Evolutionary conservation across 2,329 filamentous ascomycete genomes (phyloP).

Genomic region (Septoria petroselini): DNA sequence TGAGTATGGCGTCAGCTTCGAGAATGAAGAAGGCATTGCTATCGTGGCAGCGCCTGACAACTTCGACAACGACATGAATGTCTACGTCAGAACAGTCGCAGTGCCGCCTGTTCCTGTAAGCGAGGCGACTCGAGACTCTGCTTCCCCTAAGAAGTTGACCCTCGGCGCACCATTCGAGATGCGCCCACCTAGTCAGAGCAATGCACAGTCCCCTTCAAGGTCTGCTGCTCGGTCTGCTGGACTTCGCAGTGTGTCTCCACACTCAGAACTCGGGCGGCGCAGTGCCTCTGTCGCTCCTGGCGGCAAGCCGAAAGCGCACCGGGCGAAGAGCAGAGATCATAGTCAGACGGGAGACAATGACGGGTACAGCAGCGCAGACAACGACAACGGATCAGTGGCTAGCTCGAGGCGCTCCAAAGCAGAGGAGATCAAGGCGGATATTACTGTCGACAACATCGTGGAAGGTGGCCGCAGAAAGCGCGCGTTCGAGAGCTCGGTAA

Average conservation of each 20-base stretch:
- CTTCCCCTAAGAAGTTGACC: constrained; percentile 54
- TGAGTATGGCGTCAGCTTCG: constrained; percentile 86
- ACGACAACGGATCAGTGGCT: constrained; percentile 68
- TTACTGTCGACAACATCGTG: constrained; percentile 96
- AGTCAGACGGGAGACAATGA: constrained; percentile 56
- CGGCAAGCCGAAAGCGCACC: constrained; percentile 55
- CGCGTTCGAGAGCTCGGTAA: constrained; percentile 93
- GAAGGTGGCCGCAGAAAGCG: constrained; percentile 93
- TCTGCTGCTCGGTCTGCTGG: constrained; percentile 68
- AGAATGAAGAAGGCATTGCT: constrained; percentile 82
- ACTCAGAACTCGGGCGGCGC: constrained; percentile 65
- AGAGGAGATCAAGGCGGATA: constrained; percentile 91
- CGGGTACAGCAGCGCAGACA: constrained; percentile 85
- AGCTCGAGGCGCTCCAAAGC: constrained; percentile 71
- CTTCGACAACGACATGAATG: constrained; percentile 84
- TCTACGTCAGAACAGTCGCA: constrained; percentile 68
- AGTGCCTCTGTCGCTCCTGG: constrained; percentile 73
- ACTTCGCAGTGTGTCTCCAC: constrained; percentile 75
- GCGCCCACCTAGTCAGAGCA: constrained; percentile 58
- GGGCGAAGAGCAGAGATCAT: constrained; percentile 53
- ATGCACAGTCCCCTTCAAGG: constrained; percentile 62
- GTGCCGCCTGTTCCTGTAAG: constrained; percentile 24
- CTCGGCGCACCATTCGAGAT: constrained; percentile 64
- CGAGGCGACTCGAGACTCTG: constrained; percentile 31
- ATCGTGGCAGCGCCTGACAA: constrained; percentile 97